These are phyloP conservation scores for Rosellinia necatrix DNA, from an alignment of 2,329 filamentous ascomycete species.

Conservation along the genomic window DNA sequence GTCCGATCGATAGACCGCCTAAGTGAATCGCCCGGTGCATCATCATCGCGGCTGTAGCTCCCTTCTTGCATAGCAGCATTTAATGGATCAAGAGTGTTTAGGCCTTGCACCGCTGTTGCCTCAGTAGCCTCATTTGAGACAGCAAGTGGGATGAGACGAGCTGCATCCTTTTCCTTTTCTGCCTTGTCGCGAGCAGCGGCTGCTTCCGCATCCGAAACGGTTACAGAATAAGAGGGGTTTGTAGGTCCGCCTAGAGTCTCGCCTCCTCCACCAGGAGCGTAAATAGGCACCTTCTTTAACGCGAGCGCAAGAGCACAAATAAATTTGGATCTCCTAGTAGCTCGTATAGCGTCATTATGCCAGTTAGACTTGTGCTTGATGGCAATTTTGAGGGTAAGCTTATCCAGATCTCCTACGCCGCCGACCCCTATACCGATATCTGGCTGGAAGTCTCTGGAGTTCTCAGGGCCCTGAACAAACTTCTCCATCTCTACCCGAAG, in stretches of 20 bases:
- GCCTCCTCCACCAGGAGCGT: constrained; percentile 74
- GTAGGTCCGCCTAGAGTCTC: constrained; percentile 66
- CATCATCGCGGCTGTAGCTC: constrained; percentile 45
- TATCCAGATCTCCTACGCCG: constrained; percentile 83
- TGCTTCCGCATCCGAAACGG: constrained; percentile 72
- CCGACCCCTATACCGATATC: constrained; percentile 79
- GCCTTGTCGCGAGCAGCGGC: constrained; percentile 64
- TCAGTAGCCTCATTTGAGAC: constrained; percentile 41
- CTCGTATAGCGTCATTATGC: constrained; percentile 83
- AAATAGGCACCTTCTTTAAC: constrained; percentile 84
- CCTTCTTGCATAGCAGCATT: constrained; percentile 45
- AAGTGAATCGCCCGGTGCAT: constrained; percentile 39
- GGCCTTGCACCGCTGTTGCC: constrained; percentile 49
- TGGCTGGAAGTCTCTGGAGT: constrained; percentile 86
- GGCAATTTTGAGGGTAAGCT: constrained; percentile 79
- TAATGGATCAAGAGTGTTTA: constrained; percentile 48
- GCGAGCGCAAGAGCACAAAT: constrained; percentile 91
- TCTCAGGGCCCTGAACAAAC: constrained; percentile 84
- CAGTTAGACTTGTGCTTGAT: constrained; percentile 94
- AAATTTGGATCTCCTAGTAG: constrained; percentile 87
- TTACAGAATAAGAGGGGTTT: constrained; percentile 82
- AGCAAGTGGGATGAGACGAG: constrained; percentile 63
- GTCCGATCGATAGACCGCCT: constrained; percentile 41
- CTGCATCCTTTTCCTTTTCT: constrained; percentile 63
- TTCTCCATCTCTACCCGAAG: constrained; percentile 81